phyloP scores from a whole-genome alignment of 2,329 filamentous ascomycete genomes.

The Aspergillus neotritici region DNA sequence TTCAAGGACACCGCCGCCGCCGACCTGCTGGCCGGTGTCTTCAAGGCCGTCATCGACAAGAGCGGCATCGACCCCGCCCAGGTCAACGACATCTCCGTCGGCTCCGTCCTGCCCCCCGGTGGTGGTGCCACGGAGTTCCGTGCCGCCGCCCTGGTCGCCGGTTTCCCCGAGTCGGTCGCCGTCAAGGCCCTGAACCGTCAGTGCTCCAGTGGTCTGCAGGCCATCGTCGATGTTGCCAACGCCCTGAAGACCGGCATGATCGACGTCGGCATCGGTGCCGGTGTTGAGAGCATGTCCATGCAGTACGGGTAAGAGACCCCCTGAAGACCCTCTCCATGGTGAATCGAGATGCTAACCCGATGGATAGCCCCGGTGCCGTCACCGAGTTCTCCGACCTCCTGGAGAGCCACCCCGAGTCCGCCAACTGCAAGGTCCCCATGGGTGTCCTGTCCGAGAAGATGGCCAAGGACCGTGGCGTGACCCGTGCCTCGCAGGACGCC shows the following conservation, averaged over 20 bases:
- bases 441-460: constrained; percentile 88
- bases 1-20: constrained; percentile 92
- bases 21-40: constrained; percentile 77
- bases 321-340: neutral
- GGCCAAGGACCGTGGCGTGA: constrained; percentile 76
- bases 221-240: constrained; percentile 90
- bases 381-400: constrained; percentile 88
- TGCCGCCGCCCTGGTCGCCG: constrained; percentile 81
- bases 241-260: constrained; percentile 89
- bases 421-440: constrained; percentile 98
- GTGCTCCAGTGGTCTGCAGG: constrained; percentile 88
- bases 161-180: constrained; percentile 79
- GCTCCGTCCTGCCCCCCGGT: constrained; percentile 83
- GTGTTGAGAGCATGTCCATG: constrained; percentile 91
- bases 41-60: constrained; percentile 74
- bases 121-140: constrained; percentile 96
- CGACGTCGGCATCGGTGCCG: constrained; percentile 86
- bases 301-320: constrained; percentile 71
- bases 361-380: constrained; percentile 67
- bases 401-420: constrained; percentile 71
- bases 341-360: neutral
- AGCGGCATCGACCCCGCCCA: constrained; percentile 82
- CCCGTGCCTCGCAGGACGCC: constrained; percentile 71
- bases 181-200: constrained; percentile 87
- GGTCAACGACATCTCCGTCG: constrained; percentile 90